Percentiles rank a stretch among this genome's conserved stretches.
These are phyloP conservation scores for Neonothopanus nambi DNA, from an alignment of 1,284 basidiomycete species.

Conservation along the genomic window DNA sequence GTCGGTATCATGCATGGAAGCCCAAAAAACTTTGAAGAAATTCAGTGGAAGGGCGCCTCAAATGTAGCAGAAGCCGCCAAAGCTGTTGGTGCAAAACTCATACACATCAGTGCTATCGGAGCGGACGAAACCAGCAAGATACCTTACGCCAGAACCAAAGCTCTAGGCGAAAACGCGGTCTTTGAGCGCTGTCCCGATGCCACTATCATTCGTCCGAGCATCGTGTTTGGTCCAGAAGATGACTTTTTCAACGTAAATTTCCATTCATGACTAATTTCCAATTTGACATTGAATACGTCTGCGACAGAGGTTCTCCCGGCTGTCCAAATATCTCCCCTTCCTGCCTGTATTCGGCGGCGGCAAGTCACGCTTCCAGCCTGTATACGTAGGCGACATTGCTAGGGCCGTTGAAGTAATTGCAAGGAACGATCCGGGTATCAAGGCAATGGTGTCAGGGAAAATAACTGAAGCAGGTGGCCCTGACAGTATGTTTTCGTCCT, in stretches of 20 bases:
- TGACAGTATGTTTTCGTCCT: slow-evolving; percentile 43
- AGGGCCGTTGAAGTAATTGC: slow-evolving; percentile 59
- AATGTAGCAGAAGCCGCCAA: slow-evolving; percentile 57
- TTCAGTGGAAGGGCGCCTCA: slow-evolving; percentile 65
- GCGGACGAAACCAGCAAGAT: slow-evolving; percentile 49
- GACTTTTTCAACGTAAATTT: slow-evolving; percentile 63
- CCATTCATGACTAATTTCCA: slow-evolving; percentile 4
- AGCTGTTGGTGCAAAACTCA: slow-evolving; percentile 49
- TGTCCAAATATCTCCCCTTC: slow-evolving; percentile 63
- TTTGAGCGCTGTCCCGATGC: slow-evolving; percentile 47
- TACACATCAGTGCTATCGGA: slow-evolving; percentile 66
- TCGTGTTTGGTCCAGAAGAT: slow-evolving; percentile 74
- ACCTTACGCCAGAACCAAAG: slow-evolving; percentile 63
- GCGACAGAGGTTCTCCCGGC: slow-evolving; percentile 55
- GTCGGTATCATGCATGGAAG: slow-evolving; percentile 65
- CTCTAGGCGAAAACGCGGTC: slow-evolving; percentile 56
- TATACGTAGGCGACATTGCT: slow-evolving; percentile 68
- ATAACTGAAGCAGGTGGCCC: slow-evolving; percentile 72
- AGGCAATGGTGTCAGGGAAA: slow-evolving; percentile 48
- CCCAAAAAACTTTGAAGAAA: slow-evolving; percentile 51
- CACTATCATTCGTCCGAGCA: slow-evolving; percentile 66
- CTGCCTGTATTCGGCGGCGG: slow-evolving; percentile 75
- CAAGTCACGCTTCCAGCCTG: slow-evolving; percentile 63
- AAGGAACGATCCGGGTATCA: slow-evolving; percentile 42
- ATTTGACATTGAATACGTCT: background rate